phyloP scores from a whole-genome alignment of 2,329 filamentous ascomycete genomes.

The Monosporascus sp. region DNA sequence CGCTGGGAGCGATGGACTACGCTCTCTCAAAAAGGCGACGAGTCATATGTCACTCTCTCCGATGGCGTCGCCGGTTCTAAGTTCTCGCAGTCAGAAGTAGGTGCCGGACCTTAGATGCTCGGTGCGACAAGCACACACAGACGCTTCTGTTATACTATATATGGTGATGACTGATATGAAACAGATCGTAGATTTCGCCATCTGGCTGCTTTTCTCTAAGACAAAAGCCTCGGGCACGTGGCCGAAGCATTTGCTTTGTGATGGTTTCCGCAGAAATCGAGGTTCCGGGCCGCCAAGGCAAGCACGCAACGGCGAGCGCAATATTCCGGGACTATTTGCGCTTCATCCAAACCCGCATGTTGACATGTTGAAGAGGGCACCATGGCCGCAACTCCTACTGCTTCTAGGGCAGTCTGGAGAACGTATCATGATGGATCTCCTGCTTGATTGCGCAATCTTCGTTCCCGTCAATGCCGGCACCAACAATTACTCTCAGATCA shows the following conservation, averaged over 20 bases:
- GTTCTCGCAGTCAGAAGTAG: conserved; percentile 61
- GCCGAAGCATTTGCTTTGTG: conserved; percentile 72
- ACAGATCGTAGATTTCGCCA: conserved; percentile 69
- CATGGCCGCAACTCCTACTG: conserved; percentile 71
- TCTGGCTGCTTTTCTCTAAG: conserved; percentile 71
- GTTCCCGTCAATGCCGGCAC: conserved; percentile 50
- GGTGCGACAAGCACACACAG: conserved; percentile 6
- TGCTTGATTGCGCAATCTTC: conserved; percentile 77
- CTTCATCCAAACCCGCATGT: conserved; percentile 66
- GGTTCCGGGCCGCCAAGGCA: conserved; percentile 20
- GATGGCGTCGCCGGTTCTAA: conserved; percentile 36
- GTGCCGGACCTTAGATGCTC: conserved; percentile 14
- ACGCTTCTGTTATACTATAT: neutral
- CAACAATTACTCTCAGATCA: conserved; percentile 72
- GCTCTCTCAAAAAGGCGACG: conserved; percentile 59
- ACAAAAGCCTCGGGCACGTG: conserved; percentile 39
- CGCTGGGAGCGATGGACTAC: conserved; percentile 51
- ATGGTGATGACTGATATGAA: conserved; percentile 3
- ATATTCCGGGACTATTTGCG: conserved; percentile 61
- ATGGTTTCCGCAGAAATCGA: conserved; percentile 63
- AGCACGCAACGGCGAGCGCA: conserved; percentile 25
- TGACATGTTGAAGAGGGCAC: conserved; percentile 56
- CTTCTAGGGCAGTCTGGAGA: conserved; percentile 73
- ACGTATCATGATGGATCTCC: conserved; percentile 67
- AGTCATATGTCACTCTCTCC: conserved; percentile 49